phyloP scores from a whole-genome alignment of 345 rosid genomes.

The Ricinus communis region DNA sequence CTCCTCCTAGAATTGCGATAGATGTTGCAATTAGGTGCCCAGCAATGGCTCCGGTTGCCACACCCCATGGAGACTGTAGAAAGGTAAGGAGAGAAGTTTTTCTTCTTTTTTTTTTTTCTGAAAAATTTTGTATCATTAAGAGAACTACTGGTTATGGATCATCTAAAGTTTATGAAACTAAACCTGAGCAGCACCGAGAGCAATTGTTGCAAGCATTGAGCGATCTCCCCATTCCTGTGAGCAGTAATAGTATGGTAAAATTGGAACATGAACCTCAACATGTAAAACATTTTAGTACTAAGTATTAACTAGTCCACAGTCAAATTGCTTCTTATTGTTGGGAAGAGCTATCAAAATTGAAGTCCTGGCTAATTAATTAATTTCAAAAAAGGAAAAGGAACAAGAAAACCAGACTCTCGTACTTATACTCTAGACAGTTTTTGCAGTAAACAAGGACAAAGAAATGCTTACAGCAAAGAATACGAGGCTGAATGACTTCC shows the following conservation, averaged over 20 bases:
- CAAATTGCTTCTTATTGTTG: not conserved
- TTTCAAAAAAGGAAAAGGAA: not conserved
- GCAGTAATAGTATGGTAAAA: constrained; percentile 7
- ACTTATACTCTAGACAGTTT: not conserved
- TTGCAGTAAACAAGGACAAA: not conserved
- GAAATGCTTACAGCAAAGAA: constrained; percentile 85
- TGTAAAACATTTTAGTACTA: not conserved
- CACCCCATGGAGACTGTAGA: constrained; percentile 91
- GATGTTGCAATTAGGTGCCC: constrained; percentile 89
- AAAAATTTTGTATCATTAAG: not conserved
- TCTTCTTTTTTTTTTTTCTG: not conserved
- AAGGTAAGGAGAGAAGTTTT: not conserved
- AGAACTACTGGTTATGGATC: not conserved
- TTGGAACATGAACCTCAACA: not conserved
- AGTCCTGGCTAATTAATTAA: not conserved
- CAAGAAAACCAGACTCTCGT: not conserved
- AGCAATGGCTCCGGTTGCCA: constrained; percentile 90
- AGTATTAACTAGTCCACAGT: not conserved
- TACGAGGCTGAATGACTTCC: constrained; percentile 95
- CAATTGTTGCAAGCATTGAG: constrained; percentile 97
- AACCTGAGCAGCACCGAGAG: constrained; percentile 97
- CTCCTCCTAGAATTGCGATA: constrained; percentile 86
- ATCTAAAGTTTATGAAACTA: constrained; percentile 6
- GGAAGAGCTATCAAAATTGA: not conserved
- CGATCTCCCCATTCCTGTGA: constrained; percentile 99